A percentile compares a stretch with the other conserved stretches of the same genome.
phyloP scores from a whole-genome alignment of 371 early-diverging fungal species.

The Quaeritorhiza haematococci region DNA sequence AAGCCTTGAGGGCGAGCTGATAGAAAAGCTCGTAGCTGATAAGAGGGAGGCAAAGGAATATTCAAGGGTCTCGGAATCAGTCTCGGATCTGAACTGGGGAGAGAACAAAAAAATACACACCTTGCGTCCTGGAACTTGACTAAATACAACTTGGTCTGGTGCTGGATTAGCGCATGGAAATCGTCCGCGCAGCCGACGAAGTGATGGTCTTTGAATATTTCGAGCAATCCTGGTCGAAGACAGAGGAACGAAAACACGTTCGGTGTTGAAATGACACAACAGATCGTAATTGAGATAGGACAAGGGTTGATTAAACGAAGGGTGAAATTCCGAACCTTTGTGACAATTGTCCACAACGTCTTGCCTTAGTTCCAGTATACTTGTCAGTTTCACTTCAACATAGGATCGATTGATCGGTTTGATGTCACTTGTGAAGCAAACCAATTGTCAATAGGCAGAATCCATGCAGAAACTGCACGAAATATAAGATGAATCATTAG shows the following conservation, averaged over 20 bases:
- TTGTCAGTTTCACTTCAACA: constrained; percentile 66
- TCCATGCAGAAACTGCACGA: too few relatives aligned
- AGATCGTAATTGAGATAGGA: not conserved
- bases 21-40: constrained; percentile 79
- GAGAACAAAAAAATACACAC: constrained; percentile 30
- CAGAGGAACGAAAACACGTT: too few relatives aligned
- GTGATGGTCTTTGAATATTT: constrained; percentile 67
- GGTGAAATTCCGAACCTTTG: constrained; percentile 35
- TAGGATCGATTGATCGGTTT: constrained; percentile 5
- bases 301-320: not conserved
- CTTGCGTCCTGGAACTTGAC: constrained; percentile 67
- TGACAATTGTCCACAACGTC: constrained; percentile 60
- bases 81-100: not conserved
- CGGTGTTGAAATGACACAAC: not conserved
- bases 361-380: constrained; percentile 70
- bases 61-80: not conserved
- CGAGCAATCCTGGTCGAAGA: constrained; percentile 52
- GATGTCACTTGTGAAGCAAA: not conserved
- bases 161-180: constrained; percentile 69
- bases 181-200: constrained; percentile 90
- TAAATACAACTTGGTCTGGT: constrained; percentile 74
- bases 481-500: too few relatives aligned
- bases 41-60: constrained; percentile 3
- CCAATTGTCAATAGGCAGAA: too few relatives aligned
- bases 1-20: constrained; percentile 72